Base-by-base conservation (phyloP, 345 rosid genomes). In the Linum tenue region DNA sequence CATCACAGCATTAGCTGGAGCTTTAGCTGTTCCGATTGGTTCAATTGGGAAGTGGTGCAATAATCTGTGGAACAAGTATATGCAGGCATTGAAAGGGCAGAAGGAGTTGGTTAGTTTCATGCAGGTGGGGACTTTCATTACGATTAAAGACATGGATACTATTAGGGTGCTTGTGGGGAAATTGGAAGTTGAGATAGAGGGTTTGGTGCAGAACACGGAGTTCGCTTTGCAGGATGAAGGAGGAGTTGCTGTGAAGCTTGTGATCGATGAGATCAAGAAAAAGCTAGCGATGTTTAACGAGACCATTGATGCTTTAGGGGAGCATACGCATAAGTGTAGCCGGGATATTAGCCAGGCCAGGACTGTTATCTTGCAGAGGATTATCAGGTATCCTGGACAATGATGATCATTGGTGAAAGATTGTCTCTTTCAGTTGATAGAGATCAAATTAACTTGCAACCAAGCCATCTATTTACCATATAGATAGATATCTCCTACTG, bases 41-140 rank as follows among this genome's bases (percentile, higher is more conserved):
- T 75, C 95, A 0, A 74, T 85, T 37, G 96, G 98, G 10, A 88
- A 82, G 71, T 92, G 98, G 98, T 85, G 94, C 17, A 68, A 81
- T 71, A 37, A 77, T 11, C 81, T 88, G 5, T 88, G 91, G 97
- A 79, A 69, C 3, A 65, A 78, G 1, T 86, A 86, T 68, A 87
- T 81, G 74, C 84, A 72, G 31, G 88, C 67, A 3, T 56, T 85
- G 50, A 85, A 72, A 76, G 86, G 81, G 14, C 85, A 85, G 73
- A 81, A 74, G 76, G 86, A 66, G 75, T 59, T 94, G 9, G 64
- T 82, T 4, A 75, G 67, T 22, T 66, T 86, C 37, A 69, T 88
- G 72, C 75, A 73, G 60, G 71, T 84, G 9, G 78, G 83, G 56
- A 77, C 95, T 67, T 75, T 22, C 7, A 39, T 90, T 65, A 76